Percentiles rank a stretch among this genome's conserved stretches.
Evolutionary conservation across 768 basidiomycete species (phyloP).

Genomic region (Tulasnella calospora): DNA sequence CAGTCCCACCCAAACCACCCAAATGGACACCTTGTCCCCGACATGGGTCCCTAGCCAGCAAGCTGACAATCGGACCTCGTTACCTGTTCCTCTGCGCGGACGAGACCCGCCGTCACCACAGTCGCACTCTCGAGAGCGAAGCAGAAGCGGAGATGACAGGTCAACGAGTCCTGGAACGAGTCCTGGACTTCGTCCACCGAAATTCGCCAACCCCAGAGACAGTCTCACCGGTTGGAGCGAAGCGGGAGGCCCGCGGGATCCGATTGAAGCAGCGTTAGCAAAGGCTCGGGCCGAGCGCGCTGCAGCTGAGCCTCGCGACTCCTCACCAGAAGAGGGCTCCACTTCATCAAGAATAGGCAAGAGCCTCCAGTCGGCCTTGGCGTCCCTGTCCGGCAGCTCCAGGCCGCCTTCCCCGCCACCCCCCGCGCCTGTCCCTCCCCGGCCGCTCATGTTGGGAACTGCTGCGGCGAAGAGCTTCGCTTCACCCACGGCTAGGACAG

Average conservation of each 20-base stretch:
- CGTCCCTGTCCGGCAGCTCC: slow-evolving; percentile 5
- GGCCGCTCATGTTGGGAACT: slow-evolving; percentile 18
- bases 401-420: slow-evolving; percentile 20
- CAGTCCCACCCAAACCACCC: slow-evolving; percentile 10
- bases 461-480: slow-evolving; percentile 20
- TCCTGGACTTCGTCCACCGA: slow-evolving; percentile 14
- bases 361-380: slow-evolving; percentile 23
- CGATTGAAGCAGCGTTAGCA: slow-evolving; percentile 11
- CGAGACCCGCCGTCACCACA: background rate
- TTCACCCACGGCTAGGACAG: background rate
- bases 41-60: background rate
- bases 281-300: slow-evolving; percentile 1
- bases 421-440: slow-evolving; percentile 1
- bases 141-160: background rate
- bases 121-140: background rate
- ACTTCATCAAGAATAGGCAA: background rate
- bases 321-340: slow-evolving; percentile 12
- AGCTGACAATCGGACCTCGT: slow-evolving; percentile 18
- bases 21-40: background rate
- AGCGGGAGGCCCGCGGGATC: background rate
- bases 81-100: slow-evolving; percentile 14
- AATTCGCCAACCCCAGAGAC: slow-evolving; percentile 24
- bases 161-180: background rate
- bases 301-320: background rate
- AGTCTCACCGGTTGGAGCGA: slow-evolving; percentile 10